Evolutionary conservation across 768 basidiomycete genomes (phyloP), one percentile per base, ranked within the genome.

Genomic region (Coprinopsis sp.): DNA sequence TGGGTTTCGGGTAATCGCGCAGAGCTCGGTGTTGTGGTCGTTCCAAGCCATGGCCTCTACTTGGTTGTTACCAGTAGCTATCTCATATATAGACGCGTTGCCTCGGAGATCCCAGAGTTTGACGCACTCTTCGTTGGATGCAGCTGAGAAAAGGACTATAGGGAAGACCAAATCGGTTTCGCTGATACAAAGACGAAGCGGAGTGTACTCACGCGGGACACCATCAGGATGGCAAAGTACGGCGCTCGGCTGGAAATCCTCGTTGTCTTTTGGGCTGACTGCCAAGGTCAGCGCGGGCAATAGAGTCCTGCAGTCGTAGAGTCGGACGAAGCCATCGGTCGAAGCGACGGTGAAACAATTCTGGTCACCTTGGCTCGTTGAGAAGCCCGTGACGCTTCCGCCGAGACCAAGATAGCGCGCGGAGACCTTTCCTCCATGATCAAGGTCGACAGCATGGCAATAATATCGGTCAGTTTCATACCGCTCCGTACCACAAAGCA

Each of bases 51-150:
- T 52, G 6, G 51, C 51, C 1, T 33, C 37, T 0, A 74, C 72
- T 2, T 42, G 23, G 49, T 73, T 76, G 51, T 74, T 76, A 3
- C 73, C 73, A 3, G 71, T 72, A 1, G 69, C 59, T n/a, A 74
- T 59, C 44, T 74, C 71, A 50, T 73, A 74, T 1, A 72, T 57
- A 5, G 57, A 37, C 12, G 51, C 52, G 12, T 54, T 57, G 0
- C 66, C 65, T 27, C 72, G 68, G 12, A 72, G 40, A 46, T 76
- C 72, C 71, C 71, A 74, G 28, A 72, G n/a, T 30, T 64, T 65
- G 53, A 75, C 63, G 7, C 61, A 52, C 44, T 74, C 62, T 3
- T 54, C 52, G 2, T 38, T 37, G 19, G 46, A 49, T 2, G 59
- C 46, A 2, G 64, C 69, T 0, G 66, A 60, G 49, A 73, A 69